A percentile compares a stretch with the other conserved stretches of the same genome.
Conservation (phyloP, 768 basidiomycete species). For the Mycena maculata region DNA sequence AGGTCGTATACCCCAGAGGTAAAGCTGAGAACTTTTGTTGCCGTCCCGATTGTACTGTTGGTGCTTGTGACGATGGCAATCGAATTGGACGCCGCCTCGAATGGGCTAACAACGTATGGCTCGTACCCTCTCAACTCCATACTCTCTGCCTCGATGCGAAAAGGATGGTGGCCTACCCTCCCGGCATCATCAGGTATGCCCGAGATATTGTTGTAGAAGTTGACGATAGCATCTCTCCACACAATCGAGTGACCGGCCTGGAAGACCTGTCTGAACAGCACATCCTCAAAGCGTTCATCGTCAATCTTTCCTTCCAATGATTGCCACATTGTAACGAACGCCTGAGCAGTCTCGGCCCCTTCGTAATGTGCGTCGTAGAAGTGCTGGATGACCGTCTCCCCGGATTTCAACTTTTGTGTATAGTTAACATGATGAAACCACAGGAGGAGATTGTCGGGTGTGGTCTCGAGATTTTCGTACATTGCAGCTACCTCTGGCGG, state of each 20-base stretch:
- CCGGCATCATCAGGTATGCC: constrained; percentile 31
- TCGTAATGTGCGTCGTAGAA: constrained; percentile 36
- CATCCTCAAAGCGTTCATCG: constrained; percentile 32
- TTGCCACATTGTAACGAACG: constrained; percentile 29
- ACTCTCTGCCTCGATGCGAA: constrained; percentile 31
- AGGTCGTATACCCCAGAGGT: constrained; percentile 33
- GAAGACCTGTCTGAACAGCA: constrained; percentile 31
- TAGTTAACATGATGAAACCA: constrained; percentile 36
- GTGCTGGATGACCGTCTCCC: constrained; percentile 34
- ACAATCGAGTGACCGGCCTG: constrained; percentile 34
- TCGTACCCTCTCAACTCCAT: constrained; percentile 30
- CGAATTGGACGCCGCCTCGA: constrained; percentile 31
- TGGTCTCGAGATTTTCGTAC: constrained; percentile 30
- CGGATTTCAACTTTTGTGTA: constrained; percentile 31
- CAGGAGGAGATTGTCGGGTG: constrained; percentile 29
- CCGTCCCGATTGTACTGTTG: constrained; percentile 31
- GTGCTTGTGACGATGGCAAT: constrained; percentile 28
- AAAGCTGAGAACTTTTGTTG: constrained; percentile 29
- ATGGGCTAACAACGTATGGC: constrained; percentile 32
- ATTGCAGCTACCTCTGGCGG: constrained; percentile 30
- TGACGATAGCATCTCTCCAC: constrained; percentile 31
- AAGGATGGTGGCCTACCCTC: constrained; percentile 33
- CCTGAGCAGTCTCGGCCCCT: constrained; percentile 31
- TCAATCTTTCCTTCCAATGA: constrained; percentile 29
- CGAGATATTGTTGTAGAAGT: constrained; percentile 30